Evolutionary conservation across 148 eudicot species (phyloP), one percentile per base, ranked within the genome.

Genomic region (Fagopyrum esculentum): DNA sequence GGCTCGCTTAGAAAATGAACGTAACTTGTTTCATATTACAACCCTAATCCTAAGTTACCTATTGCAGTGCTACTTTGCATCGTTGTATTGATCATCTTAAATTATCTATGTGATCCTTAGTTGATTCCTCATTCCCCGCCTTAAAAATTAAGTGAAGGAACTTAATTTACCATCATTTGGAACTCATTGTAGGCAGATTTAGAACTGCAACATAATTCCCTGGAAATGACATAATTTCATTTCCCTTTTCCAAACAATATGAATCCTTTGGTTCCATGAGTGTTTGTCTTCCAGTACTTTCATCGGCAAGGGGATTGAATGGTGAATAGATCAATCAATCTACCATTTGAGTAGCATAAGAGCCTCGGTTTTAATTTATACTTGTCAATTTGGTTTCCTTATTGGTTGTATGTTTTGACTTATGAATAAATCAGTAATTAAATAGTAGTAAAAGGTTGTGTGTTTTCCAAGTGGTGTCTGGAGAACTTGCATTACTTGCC

Each of bases 381-480:
- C 69, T 63, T 63, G 45, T 29, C 69, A 63, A 4, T 10, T 3
- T 5, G 15, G 44, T 63, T 26, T 63, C 40, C 45, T 63, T 30
- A 30, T 30, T 63, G 44, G 12, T 8, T 49, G 6, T 9, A 49
- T 49, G 9, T 10, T 30, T 63, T 10, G 26, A 29, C 16, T 8
- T 63, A 30, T 29, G 44, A 30, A 66, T 66, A 66, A 35, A 35
- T 35, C 3, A 35, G 3, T 35, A 35, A 35, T 35, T 35, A 35
- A 35, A 46, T 35, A n/a, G 46, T 13, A 66, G 3, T 66, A 46
- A 66, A 75, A 19, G 91, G 89, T 84, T 87, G 88, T 81, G 72
- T 79, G 26, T 79, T 84, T 90, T 93, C 98, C 98, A 86, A 84
- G 84, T 89, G 92, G 89, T 89, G 86, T 73, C 78, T 86, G 59